Percentiles rank a stretch among this genome's conserved stretches.
These are phyloP conservation scores for Vitis hybrid DNA, from an alignment of 177 flowering plant genomes.

Conservation along the genomic window DNA sequence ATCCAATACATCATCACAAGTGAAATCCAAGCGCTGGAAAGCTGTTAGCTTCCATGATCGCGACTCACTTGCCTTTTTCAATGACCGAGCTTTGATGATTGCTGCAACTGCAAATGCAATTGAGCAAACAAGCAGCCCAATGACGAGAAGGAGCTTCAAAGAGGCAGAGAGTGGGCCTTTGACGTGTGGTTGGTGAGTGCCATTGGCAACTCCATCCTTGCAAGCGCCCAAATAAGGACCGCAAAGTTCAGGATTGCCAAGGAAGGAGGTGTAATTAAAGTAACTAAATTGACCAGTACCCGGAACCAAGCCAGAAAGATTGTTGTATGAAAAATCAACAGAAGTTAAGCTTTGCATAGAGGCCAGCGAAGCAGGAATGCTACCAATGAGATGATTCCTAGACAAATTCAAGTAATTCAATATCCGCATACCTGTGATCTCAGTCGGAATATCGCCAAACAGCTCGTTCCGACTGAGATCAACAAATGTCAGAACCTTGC, in stretches of 20 bases:
- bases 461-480: slow-evolving; percentile 86
- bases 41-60: slow-evolving; percentile 94
- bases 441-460: slow-evolving; percentile 70
- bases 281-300: slow-evolving; percentile 90
- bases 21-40: slow-evolving; percentile 90
- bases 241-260: slow-evolving; percentile 85
- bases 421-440: slow-evolving; percentile 74
- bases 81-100: slow-evolving; percentile 77
- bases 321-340: slow-evolving; percentile 86
- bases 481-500: slow-evolving; percentile 69
- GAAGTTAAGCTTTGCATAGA: slow-evolving; percentile 88
- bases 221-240: slow-evolving; percentile 90
- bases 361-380: slow-evolving; percentile 65
- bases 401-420: slow-evolving; percentile 82
- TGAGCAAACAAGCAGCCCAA: slow-evolving; percentile 84
- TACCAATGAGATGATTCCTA: slow-evolving; percentile 68
- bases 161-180: slow-evolving; percentile 73
- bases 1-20: slow-evolving; percentile 84
- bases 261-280: slow-evolving; percentile 83
- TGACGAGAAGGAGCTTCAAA: slow-evolving; percentile 78
- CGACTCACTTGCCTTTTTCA: slow-evolving; percentile 73
- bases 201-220: slow-evolving; percentile 51
- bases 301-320: slow-evolving; percentile 85
- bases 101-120: slow-evolving; percentile 89
- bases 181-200: slow-evolving; percentile 42